A percentile compares a stretch with the other conserved stretches of the same genome.
phyloP scores from a whole-genome alignment of 805 yeast genomes.

The Wickerhamomyces queroliae region DNA sequence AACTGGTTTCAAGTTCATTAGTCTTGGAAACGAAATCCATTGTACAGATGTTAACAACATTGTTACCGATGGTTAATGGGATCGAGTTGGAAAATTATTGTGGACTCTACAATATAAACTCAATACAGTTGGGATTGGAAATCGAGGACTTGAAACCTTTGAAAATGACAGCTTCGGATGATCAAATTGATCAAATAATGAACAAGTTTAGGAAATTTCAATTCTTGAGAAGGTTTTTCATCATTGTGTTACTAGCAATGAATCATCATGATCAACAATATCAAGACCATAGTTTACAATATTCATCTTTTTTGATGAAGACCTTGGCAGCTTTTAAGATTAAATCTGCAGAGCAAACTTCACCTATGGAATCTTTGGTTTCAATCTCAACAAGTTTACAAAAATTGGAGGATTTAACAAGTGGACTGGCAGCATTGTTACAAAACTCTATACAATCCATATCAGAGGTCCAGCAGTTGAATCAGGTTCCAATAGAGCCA shows the following conservation, averaged over 20 bases:
- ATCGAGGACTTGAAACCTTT: slow-evolving; percentile 3
- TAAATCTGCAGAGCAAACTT: not conserved
- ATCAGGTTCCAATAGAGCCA: not conserved
- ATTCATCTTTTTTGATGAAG: slow-evolving; percentile 6
- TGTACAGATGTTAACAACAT: slow-evolving; percentile 19
- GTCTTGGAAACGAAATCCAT: slow-evolving; percentile 26
- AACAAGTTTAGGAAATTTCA: slow-evolving; percentile 29
- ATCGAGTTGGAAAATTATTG: slow-evolving; percentile 35
- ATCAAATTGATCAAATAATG: slow-evolving; percentile 20
- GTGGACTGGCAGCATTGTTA: not conserved
- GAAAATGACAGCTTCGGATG: slow-evolving; percentile 1
- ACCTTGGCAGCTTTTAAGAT: slow-evolving; percentile 6
- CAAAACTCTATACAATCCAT: not conserved
- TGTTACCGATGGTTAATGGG: slow-evolving; percentile 25
- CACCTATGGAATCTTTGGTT: not conserved
- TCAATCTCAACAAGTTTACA: not conserved
- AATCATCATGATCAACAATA: slow-evolving; percentile 15
- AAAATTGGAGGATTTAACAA: not conserved
- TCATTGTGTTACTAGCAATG: slow-evolving; percentile 36
- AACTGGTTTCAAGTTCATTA: slow-evolving; percentile 26
- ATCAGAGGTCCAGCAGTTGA: not conserved
- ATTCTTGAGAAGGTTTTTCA: slow-evolving; percentile 32
- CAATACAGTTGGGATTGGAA: slow-evolving; percentile 23
- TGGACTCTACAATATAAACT: slow-evolving; percentile 34
- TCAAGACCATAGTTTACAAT: too few species aligned